Conservation (phyloP, 2,329 filamentous ascomycete species). For the Trichoderma aggressivum region DNA sequence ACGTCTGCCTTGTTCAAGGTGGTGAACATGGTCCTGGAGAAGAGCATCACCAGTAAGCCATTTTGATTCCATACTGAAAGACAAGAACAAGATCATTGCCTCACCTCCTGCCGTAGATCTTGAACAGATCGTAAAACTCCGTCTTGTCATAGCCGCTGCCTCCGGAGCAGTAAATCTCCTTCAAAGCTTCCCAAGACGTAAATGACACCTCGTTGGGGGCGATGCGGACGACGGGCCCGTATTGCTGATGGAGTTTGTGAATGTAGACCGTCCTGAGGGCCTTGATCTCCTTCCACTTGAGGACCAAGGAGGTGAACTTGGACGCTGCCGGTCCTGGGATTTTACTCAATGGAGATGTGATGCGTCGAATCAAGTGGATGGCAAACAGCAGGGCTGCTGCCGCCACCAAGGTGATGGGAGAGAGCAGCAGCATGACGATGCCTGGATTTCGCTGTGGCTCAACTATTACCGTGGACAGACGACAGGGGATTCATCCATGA, state of each 20-base stretch:
- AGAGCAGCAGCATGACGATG: slow-evolving; percentile 29
- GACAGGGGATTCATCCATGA: not conserved
- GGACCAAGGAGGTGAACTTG: slow-evolving; percentile 46
- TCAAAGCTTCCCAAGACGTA: slow-evolving; percentile 52
- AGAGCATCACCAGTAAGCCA: not conserved
- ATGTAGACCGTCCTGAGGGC: slow-evolving; percentile 53
- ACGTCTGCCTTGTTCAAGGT: slow-evolving; percentile 53
- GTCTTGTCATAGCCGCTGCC: slow-evolving; percentile 65
- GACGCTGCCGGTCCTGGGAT: slow-evolving; percentile 50
- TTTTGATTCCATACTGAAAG: not conserved
- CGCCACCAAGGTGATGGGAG: slow-evolving; percentile 28
- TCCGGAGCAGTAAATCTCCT: slow-evolving; percentile 60
- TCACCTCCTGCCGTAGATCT: slow-evolving; percentile 53
- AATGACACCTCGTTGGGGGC: slow-evolving; percentile 59
- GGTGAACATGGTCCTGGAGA: slow-evolving; percentile 56
- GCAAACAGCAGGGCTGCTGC: slow-evolving; percentile 26
- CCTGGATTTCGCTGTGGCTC: not conserved
- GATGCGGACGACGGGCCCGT: slow-evolving; percentile 57
- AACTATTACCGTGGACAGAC: not conserved
- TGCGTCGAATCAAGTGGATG: slow-evolving; percentile 27
- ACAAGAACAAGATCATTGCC: slow-evolving; percentile 11
- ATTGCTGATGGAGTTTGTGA: slow-evolving; percentile 51
- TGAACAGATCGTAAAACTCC: slow-evolving; percentile 61
- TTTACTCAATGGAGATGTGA: slow-evolving; percentile 34
- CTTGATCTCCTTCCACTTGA: slow-evolving; percentile 56